These are phyloP conservation scores for Xanthoconium stramineum DNA, from an alignment of 768 basidiomycete species.

Conservation along the genomic window DNA sequence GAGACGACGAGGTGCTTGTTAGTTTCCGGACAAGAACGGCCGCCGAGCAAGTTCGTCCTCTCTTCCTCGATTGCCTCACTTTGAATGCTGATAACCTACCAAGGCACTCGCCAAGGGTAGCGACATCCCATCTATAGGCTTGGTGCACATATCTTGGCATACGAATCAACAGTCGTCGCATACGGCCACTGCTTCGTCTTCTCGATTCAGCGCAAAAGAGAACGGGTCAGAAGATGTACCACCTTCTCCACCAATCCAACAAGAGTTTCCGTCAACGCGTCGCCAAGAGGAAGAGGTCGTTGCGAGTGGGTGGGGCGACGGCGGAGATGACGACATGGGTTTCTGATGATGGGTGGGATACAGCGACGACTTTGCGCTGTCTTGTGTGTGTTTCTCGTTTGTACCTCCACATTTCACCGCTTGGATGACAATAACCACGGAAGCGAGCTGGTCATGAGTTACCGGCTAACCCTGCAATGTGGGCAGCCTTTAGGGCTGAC, in stretches of 20 bases:
- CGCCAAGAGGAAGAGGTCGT: conserved; percentile 59
- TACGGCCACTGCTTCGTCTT: conserved; percentile 18
- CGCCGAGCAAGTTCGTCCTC: conserved; percentile 68
- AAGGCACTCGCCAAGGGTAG: conserved; percentile 73
- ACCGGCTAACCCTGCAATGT: background rate
- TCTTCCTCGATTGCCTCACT: background rate
- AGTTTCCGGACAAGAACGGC: conserved; percentile 67
- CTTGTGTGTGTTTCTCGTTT: conserved; percentile 5
- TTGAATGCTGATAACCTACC: conserved; percentile 10
- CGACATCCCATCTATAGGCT: conserved; percentile 62
- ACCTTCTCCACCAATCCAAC: conserved; percentile 13
- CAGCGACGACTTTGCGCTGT: background rate
- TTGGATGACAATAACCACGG: conserved; percentile 11
- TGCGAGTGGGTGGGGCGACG: conserved; percentile 68
- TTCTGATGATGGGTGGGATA: conserved; percentile 36
- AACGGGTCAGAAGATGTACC: conserved; percentile 25
- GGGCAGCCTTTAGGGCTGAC: too few species aligned
- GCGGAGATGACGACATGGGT: conserved; percentile 71
- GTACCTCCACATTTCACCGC: conserved; percentile 15
- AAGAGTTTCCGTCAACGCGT: conserved; percentile 29
- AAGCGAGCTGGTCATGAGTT: conserved; percentile 9
- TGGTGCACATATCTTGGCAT: conserved; percentile 68
- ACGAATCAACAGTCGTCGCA: conserved; percentile 31
- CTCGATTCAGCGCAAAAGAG: conserved; percentile 22
- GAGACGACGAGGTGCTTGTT: conserved; percentile 60